Base-by-base conservation (phyloP, 1,284 basidiomycete species). In the Gastroboletus turbinatus region DNA sequence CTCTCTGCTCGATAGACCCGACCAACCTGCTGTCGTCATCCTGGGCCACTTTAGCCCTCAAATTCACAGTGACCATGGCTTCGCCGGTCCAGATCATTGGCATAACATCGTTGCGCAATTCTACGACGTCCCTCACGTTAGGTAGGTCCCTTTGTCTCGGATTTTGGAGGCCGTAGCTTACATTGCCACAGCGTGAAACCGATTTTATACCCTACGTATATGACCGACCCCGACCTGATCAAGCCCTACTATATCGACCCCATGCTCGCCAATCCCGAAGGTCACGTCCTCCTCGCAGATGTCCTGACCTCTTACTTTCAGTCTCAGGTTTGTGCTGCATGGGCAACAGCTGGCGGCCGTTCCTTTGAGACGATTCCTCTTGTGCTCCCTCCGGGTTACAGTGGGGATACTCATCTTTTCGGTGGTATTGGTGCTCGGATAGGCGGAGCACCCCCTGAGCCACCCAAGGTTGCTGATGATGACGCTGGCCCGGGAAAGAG, bases 31-130 rank as follows among this genome's bases (percentile, higher is more conserved):
- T 19, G 84, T 98, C 49, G 73, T 98, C 65, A 82, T 97, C 57
- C 84, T 98, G 25, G 95, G 95, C 4, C 94, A 97, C 75, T 97
- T 97, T 69, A 84, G 84, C 56, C 90, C 94, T 0, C 92, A 98
- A 67, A 70, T 88, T 2, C 90, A 94, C 66, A 78, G 82, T 50
- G 77, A 83, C 39, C 79, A 92, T 65, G 94, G 94, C 2, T 96
- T 91, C 67, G 84, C 84, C 6, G 94, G 95, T 2, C 90, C 93
- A 2, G 94, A 96, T 67, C 84, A 92, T 63, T 85, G 85, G 78
- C 95, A 98, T 72, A 87, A 82, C 61, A 77, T 90, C 51, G 93
- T 97, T 4, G 92, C 95, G 1, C 93, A 96, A 69, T 97, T 94
- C 75, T 98, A 98, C 76, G 95, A 98, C 68, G 83, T 97, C 30